These are phyloP conservation scores for Trametes punicea DNA, from an alignment of 768 basidiomycete species.

Conservation along the genomic window DNA sequence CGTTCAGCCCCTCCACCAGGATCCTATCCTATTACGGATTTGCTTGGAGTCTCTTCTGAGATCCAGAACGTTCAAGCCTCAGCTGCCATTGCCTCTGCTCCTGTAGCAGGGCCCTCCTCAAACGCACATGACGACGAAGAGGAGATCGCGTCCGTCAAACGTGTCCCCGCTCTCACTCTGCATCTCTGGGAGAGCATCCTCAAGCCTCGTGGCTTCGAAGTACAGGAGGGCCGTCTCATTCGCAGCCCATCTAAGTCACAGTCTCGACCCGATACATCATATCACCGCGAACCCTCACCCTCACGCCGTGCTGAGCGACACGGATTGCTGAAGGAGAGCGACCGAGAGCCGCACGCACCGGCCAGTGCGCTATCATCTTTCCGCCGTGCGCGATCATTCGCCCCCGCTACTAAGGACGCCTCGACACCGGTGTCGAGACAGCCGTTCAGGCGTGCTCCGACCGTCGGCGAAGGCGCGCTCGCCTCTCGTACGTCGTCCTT, in stretches of 20 bases:
- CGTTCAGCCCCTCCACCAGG: slow-evolving; percentile 15
- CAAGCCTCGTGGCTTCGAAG: slow-evolving; percentile 61
- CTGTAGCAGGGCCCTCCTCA: background rate
- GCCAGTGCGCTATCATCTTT: slow-evolving; percentile 54
- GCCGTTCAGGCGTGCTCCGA: slow-evolving; percentile 15
- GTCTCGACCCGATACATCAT: slow-evolving; percentile 10
- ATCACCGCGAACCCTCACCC: slow-evolving; percentile 10
- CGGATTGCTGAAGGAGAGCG: slow-evolving; percentile 4
- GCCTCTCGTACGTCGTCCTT: slow-evolving; percentile 1
- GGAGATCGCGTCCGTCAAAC: slow-evolving; percentile 52
- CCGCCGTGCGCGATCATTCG: slow-evolving; percentile 64
- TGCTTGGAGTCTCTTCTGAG: slow-evolving; percentile 17
- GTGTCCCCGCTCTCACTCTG: slow-evolving; percentile 59
- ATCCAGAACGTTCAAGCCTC: slow-evolving; percentile 8
- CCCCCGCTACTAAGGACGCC: slow-evolving; percentile 34
- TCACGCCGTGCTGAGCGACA: slow-evolving; percentile 9
- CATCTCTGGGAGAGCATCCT: slow-evolving; percentile 72
- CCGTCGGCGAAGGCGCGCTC: background rate
- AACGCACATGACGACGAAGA: slow-evolving; percentile 44
- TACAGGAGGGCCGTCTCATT: slow-evolving; percentile 55
- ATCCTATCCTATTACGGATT: slow-evolving; percentile 24
- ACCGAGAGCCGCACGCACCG: background rate
- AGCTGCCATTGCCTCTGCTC: background rate
- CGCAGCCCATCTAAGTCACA: slow-evolving; percentile 55
- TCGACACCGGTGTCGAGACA: slow-evolving; percentile 28